Evolutionary conservation across 306 rosid species (phyloP).

Genomic region (Cucurbita moschata): DNA sequence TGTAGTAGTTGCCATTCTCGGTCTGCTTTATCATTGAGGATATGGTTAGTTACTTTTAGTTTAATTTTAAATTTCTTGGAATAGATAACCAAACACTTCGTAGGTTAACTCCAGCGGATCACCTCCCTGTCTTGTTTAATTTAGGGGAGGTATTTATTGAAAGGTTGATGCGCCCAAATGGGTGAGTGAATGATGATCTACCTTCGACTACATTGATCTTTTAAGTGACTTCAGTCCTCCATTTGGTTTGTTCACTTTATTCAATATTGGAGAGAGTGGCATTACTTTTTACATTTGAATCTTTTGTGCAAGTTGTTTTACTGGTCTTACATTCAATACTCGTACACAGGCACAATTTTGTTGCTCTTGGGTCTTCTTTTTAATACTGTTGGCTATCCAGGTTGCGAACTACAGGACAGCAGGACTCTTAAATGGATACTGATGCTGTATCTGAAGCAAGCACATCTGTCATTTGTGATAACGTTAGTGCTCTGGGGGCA

Average conservation of each 20-base stretch:
- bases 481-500: conserved; percentile 6
- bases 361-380: background rate
- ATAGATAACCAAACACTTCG: background rate
- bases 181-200: background rate
- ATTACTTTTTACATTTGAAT: background rate
- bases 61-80: background rate
- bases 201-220: background rate
- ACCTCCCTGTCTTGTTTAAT: background rate
- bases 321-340: no score
- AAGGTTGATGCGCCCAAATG: background rate
- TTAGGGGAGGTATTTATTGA: background rate
- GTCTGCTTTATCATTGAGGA: background rate
- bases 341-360: background rate
- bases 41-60: background rate
- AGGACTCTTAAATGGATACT: conserved; percentile 28
- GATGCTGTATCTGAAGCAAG: conserved; percentile 19
- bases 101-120: background rate
- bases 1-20: background rate
- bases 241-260: background rate
- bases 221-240: background rate
- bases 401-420: conserved; percentile 7
- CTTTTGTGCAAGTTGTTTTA: background rate
- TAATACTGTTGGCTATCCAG: conserved; percentile 13
- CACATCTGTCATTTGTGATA: conserved; percentile 12
- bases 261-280: background rate